Evolutionary conservation across 163 green algal genomes (phyloP).

Genomic region (Chlorella variabilis): DNA sequence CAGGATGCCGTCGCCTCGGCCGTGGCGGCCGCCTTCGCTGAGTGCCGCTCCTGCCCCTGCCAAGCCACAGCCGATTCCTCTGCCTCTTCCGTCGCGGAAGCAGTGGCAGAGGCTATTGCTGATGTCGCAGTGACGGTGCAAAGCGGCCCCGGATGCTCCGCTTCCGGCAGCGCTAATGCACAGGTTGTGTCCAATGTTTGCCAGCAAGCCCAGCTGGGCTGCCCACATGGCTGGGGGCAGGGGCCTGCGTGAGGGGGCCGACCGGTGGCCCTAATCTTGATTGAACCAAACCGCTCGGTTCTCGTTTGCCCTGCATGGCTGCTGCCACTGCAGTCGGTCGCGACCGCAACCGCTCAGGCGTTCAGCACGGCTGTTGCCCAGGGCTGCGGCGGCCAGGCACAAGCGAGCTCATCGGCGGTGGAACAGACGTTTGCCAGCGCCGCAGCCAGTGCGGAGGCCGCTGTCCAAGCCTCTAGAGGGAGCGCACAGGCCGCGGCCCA

Average conservation of each 20-base stretch:
- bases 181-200: too few relatives aligned
- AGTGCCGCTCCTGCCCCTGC: not conserved
- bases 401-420: not conserved
- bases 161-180: not conserved
- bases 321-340: not conserved
- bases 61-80: not conserved
- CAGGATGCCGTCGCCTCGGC: not conserved
- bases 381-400: not conserved
- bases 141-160: not conserved
- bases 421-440: not conserved
- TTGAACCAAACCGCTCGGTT: too few relatives aligned
- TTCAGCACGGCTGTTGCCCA: not conserved
- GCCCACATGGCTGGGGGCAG: too few relatives aligned
- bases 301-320: too few relatives aligned
- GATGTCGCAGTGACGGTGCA: not conserved
- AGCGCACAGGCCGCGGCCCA: not conserved
- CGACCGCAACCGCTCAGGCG: not conserved
- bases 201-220: too few relatives aligned
- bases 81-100: not conserved
- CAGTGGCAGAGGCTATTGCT: not conserved
- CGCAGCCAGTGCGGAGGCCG: not conserved
- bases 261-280: too few relatives aligned
- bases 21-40: not conserved
- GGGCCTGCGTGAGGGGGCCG: too few relatives aligned
- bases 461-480: not conserved